Evolutionary conservation across 1,284 basidiomycete species (phyloP).

Genomic region (Trametes polyzona): DNA sequence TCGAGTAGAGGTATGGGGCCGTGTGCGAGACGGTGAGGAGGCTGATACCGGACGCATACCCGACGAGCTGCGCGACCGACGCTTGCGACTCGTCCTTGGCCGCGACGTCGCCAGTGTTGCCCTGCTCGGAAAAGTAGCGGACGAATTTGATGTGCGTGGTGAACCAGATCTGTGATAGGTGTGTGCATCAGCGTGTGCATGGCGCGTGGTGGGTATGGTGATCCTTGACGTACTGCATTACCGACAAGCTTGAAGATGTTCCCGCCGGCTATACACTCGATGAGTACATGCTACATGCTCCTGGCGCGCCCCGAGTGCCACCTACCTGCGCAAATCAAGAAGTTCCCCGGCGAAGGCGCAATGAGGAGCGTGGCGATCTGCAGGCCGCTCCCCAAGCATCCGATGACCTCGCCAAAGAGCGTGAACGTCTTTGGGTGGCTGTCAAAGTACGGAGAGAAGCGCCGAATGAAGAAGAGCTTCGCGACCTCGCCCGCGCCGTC

Average conservation of each 20-base stretch:
- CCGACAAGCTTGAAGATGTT: constrained; percentile 39
- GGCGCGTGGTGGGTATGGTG: background rate
- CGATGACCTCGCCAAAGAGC: constrained; percentile 31
- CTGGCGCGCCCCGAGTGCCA: background rate
- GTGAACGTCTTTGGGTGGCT: constrained; percentile 39
- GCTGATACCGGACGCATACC: constrained; percentile 36
- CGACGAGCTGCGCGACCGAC: constrained; percentile 35
- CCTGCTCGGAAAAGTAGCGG: constrained; percentile 37
- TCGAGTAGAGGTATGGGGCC: constrained; percentile 34
- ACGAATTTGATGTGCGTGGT: constrained; percentile 40
- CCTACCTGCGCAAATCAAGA: constrained; percentile 36
- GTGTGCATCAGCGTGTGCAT: background rate
- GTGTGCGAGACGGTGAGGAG: constrained; percentile 37
- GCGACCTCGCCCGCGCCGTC: constrained; percentile 39
- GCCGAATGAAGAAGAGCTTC: constrained; percentile 39
- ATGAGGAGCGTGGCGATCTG: constrained; percentile 36
- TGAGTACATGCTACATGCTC: background rate
- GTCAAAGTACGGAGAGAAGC: constrained; percentile 38
- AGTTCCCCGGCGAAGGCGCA: constrained; percentile 31
- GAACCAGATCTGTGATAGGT: constrained; percentile 34
- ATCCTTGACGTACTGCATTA: constrained; percentile 29
- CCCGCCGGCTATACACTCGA: constrained; percentile 30
- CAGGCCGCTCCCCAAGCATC: constrained; percentile 33
- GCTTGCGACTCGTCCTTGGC: constrained; percentile 39
- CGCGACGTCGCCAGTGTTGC: constrained; percentile 38